Conservation (phyloP, 2,329 filamentous ascomycete species). For the Coniella vitis region DNA sequence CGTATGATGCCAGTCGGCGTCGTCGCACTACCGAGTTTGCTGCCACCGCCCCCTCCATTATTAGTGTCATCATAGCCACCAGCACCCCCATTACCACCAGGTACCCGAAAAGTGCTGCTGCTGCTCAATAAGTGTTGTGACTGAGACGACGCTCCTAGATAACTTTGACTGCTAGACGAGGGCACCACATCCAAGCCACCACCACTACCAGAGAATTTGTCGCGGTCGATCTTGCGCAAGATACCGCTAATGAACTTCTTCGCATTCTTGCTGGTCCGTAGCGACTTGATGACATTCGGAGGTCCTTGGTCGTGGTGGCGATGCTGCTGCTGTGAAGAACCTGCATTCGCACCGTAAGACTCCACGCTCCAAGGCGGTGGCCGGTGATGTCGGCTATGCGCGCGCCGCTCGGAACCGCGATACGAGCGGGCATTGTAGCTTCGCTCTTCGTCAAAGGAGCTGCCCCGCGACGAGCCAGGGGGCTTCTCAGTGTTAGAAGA, state of each 20-base stretch:
- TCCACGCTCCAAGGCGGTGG: neutral
- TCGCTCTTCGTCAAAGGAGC: conserved; percentile 33
- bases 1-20: conserved; percentile 9
- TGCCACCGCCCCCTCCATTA: too few relatives aligned
- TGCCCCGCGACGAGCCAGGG: conserved; percentile 43
- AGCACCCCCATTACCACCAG: too few relatives aligned
- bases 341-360: neutral
- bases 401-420: conserved; percentile 6
- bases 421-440: conserved; percentile 23
- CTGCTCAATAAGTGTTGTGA: neutral
- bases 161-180: neutral
- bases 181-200: conserved; percentile 25
- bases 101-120: too few relatives aligned
- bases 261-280: conserved; percentile 33
- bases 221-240: conserved; percentile 27
- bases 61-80: neutral
- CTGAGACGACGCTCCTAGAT: neutral
- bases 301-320: neutral
- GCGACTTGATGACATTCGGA: conserved; percentile 7
- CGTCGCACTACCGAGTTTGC: conserved; percentile 2
- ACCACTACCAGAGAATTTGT: too few relatives aligned
- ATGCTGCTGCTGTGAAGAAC: neutral
- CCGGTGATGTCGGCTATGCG: conserved; percentile 4
- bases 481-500: conserved; percentile 23
- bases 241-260: conserved; percentile 36